Evolutionary conservation across 495 filamentous ascomycete genomes (phyloP).

Genomic region (Penicillium pancosmium): DNA sequence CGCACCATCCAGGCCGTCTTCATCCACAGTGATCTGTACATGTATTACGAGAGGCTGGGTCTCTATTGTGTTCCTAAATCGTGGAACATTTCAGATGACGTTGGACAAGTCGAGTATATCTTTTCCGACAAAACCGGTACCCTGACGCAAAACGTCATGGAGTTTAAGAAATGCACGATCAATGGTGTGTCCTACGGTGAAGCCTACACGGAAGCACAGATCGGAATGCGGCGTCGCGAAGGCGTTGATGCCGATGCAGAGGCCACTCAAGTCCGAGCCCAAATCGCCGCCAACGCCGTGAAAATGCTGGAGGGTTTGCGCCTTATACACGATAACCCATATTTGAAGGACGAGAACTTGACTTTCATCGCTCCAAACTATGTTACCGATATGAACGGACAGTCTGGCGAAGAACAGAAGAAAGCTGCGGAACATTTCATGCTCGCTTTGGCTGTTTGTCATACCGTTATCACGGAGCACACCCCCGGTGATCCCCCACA

Average conservation of each 20-base stretch:
- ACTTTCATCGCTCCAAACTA: conserved; percentile 93
- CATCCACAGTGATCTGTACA: conserved; percentile 91
- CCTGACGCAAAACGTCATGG: conserved; percentile 98
- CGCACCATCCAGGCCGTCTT: conserved; percentile 92
- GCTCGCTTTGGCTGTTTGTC: conserved; percentile 91
- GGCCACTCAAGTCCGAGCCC: conserved; percentile 66
- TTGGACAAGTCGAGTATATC: conserved; percentile 99
- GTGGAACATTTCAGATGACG: conserved; percentile 98
- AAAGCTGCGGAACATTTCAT: conserved; percentile 85
- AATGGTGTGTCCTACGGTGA: conserved; percentile 95
- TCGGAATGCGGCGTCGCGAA: conserved; percentile 89
- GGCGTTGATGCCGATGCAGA: conserved; percentile 86
- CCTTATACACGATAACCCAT: conserved; percentile 83
- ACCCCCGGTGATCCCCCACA: conserved; percentile 84
- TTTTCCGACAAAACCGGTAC: conserved; percentile 99
- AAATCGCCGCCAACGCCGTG: conserved; percentile 77
- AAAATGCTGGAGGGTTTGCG: conserved; percentile 74
- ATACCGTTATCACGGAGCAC: conserved; percentile 92
- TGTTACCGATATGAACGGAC: conserved; percentile 76
- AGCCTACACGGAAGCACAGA: conserved; percentile 94
- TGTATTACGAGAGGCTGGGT: conserved; percentile 95
- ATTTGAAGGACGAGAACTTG: conserved; percentile 83
- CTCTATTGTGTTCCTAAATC: conserved; percentile 96
- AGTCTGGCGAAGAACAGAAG: conserved; percentile 75
- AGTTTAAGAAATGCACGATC: conserved; percentile 97